phyloP scores from a whole-genome alignment of 345 rosid species.

The Conringia planisiliqua region DNA sequence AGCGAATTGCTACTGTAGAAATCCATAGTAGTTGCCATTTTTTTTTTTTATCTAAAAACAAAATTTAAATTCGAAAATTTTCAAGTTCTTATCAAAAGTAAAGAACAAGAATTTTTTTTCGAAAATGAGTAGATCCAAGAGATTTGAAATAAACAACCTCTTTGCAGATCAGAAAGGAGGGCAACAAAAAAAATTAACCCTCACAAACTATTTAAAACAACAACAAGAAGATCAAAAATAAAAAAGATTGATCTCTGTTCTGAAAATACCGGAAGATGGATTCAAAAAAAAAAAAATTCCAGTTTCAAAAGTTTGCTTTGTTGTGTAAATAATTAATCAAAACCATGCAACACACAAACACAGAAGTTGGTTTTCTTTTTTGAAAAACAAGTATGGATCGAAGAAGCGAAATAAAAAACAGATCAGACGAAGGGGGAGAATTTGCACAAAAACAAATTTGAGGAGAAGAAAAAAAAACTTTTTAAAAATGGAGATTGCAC shows the following conservation, averaged over 20 bases:
- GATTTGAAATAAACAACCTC: conserved; percentile 65
- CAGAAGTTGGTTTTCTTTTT: background rate
- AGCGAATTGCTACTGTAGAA: conserved; percentile 43
- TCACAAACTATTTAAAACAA: conserved; percentile 39
- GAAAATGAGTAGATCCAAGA: conserved; percentile 25
- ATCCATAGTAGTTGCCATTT: conserved; percentile 55
- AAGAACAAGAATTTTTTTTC: conserved; percentile 27
- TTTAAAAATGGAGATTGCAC: background rate
- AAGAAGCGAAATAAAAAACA: conserved; percentile 2
- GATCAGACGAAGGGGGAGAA: background rate
- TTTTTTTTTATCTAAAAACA: background rate
- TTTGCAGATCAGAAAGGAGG: conserved; percentile 37
- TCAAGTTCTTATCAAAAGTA: conserved; percentile 42
- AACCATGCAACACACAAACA: conserved; percentile 8
- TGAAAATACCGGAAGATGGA: conserved; percentile 44
- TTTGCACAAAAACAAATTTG: background rate
- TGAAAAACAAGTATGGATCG: background rate
- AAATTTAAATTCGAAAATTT: background rate
- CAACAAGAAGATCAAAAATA: background rate
- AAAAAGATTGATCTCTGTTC: conserved; percentile 49
- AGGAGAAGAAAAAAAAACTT: background rate
- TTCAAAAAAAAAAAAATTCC: background rate
- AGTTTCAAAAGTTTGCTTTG: conserved; percentile 4
- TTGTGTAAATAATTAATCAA: background rate
- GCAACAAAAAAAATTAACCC: conserved; percentile 46